These are phyloP conservation scores for Lichtheimia ramosa DNA, from an alignment of 371 early-diverging fungal species.

Conservation along the genomic window DNA sequence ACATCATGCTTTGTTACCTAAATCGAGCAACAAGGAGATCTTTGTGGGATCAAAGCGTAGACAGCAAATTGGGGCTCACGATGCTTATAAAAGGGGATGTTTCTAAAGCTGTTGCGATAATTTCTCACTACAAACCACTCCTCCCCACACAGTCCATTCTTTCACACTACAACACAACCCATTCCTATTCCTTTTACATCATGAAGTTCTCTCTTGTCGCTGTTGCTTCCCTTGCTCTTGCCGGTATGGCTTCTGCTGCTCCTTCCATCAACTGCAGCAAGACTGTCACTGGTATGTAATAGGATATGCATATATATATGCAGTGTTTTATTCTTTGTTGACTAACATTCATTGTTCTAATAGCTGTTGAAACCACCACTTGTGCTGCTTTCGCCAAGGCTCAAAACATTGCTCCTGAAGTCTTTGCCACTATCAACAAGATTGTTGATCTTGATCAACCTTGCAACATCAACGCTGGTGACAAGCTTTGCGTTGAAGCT, in stretches of 20 bases:
- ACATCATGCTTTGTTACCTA: constrained; percentile 11
- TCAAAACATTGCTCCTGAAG: not conserved
- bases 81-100: not conserved
- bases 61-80: not conserved
- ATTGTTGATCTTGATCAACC: not conserved
- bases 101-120: not conserved
- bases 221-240: constrained; percentile 13
- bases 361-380: not conserved
- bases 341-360: not conserved
- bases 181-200: constrained; percentile 10
- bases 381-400: not conserved
- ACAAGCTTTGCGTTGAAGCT: constrained; percentile 4
- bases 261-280: not conserved
- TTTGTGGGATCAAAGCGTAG: not conserved
- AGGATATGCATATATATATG: too few species aligned
- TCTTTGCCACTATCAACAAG: not conserved
- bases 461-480: not conserved
- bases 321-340: not conserved
- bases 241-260: constrained; percentile 11
- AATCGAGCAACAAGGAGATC: constrained; percentile 3
- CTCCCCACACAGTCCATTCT: constrained; percentile 10
- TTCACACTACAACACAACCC: not conserved
- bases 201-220: constrained; percentile 15
- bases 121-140: not conserved
- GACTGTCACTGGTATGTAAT: not conserved